Evolutionary conservation across 352 stramenopile species (phyloP).

Genomic region (Globisporangium solare): DNA sequence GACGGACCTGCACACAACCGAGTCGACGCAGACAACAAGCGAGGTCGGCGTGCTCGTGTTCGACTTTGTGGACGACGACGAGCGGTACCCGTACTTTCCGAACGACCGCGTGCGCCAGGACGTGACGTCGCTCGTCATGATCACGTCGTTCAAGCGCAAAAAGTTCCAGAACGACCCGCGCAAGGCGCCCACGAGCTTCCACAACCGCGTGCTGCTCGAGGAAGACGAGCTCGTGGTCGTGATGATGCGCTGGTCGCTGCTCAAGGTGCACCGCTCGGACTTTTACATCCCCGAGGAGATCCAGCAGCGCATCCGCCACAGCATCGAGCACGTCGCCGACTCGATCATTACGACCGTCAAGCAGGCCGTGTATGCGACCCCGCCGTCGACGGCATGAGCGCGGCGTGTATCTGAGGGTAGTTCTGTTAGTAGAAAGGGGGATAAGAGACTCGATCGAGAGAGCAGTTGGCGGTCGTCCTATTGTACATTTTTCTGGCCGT

Average conservation of each 20-base stretch:
- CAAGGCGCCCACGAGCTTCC: not conserved
- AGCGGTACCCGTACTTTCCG: slow-evolving; percentile 12
- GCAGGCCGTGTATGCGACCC: slow-evolving; percentile 6
- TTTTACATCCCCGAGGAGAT: slow-evolving; percentile 10
- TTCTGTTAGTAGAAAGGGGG: too few species aligned
- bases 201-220: not conserved
- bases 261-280: slow-evolving; percentile 10
- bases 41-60: slow-evolving; percentile 14
- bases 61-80: slow-evolving; percentile 16
- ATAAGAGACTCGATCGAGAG: too few species aligned
- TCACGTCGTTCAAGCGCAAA: slow-evolving; percentile 10
- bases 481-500: too few species aligned
- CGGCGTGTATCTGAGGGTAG: too few species aligned
- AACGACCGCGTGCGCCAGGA: slow-evolving; percentile 15
- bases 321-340: slow-evolving; percentile 12
- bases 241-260: slow-evolving; percentile 14
- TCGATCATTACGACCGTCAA: slow-evolving; percentile 10
- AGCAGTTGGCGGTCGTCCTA: too few species aligned
- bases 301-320: slow-evolving; percentile 4
- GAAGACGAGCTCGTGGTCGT: slow-evolving; percentile 17
- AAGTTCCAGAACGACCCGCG: slow-evolving; percentile 2
- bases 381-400: not conserved
- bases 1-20: too few species aligned
- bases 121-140: slow-evolving; percentile 12
- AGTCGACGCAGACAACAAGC: not conserved